phyloP scores from a whole-genome alignment of 331 rosid species.

The Pyracantha coccinea region DNA sequence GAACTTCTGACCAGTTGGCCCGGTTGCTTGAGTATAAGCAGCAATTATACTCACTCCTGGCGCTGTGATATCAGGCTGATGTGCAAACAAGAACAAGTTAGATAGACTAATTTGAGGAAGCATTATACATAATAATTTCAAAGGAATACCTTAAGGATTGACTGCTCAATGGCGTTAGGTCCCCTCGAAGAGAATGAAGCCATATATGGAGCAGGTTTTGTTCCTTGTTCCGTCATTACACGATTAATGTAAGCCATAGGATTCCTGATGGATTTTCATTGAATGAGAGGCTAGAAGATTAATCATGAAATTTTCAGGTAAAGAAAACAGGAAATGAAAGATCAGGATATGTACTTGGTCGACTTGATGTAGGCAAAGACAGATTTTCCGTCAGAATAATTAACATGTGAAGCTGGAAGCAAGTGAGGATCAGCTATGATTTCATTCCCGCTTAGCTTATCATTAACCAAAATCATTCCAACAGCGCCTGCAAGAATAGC shows the following conservation, averaged over 20 bases:
- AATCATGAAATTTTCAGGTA: background rate
- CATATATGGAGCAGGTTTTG: constrained; percentile 63
- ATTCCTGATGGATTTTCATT: constrained; percentile 12
- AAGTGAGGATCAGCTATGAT: constrained; percentile 19
- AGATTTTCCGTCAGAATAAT: constrained; percentile 4
- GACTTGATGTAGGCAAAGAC: constrained; percentile 10
- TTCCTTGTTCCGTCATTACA: constrained; percentile 24
- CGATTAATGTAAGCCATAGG: constrained; percentile 33
- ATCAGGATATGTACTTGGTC: background rate
- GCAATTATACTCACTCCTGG: constrained; percentile 71
- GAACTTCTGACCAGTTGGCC: constrained; percentile 8
- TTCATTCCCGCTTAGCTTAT: constrained; percentile 8
- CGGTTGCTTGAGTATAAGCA: constrained; percentile 31
- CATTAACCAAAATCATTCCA: constrained; percentile 29
- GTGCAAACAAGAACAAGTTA: background rate
- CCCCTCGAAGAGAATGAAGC: constrained; percentile 84
- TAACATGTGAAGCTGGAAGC: constrained; percentile 24
- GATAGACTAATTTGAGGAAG: background rate
- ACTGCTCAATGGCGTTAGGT: constrained; percentile 42
- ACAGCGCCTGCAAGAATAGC: constrained; percentile 16
- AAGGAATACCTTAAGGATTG: constrained; percentile 53
- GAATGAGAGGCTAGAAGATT: background rate
- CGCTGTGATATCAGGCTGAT: constrained; percentile 77
- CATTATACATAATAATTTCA: background rate
- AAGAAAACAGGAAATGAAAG: background rate